Base-by-base conservation (phyloP, 2,329 filamentous ascomycete species). In the Akanthomyces uredinophilus region DNA sequence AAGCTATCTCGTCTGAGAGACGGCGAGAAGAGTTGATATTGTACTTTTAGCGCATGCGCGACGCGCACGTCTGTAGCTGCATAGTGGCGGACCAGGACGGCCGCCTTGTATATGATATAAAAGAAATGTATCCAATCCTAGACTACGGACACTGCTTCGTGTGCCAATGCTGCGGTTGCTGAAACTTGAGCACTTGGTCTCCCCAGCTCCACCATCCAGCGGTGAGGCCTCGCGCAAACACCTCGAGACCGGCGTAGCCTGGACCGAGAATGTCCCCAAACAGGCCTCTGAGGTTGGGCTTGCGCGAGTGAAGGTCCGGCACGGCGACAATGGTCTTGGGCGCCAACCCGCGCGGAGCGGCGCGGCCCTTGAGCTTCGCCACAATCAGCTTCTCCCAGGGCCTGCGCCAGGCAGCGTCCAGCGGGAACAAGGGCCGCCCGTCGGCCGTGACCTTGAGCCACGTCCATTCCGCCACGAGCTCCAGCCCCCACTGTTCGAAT, bases 171-270 rank as follows among this genome's bases (percentile, higher is more conserved):
- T 80, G 75, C 7, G 79, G 72, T 63, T 81, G 79, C 69, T 93
- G 91, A 68, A 89, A 92, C 64, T 83, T 84, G 62, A 91, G 72
- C 10, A 84, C 87, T 68, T 94, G 87, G 67, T 92, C 82, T 3
- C 91, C 91, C 89, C 89, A 93, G 32, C 83, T 83, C 82, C 87
- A 90, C 90, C 91, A 94, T 0, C 88, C 88, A 8, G 85, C 81
- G 1, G 90, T 91, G 50, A 92, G 74, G 70, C 89, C 86, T 61
- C 91, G 81, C 1, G 90, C 88, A 75, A 94, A 95, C 2, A 93
- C 78, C 73, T 95, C 91, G n/a, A 93, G 76, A 2, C 83, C 89
- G 18, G 71, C 69, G 66, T 85, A 87, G 2, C 77, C 72, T 3
- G 69, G 66, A 0, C 77, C 77, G 32, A 90, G 68, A n/a, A 86